These are phyloP conservation scores for Colletotrichum sublineola DNA, from an alignment of 2,329 filamentous ascomycete species.

Conservation along the genomic window DNA sequence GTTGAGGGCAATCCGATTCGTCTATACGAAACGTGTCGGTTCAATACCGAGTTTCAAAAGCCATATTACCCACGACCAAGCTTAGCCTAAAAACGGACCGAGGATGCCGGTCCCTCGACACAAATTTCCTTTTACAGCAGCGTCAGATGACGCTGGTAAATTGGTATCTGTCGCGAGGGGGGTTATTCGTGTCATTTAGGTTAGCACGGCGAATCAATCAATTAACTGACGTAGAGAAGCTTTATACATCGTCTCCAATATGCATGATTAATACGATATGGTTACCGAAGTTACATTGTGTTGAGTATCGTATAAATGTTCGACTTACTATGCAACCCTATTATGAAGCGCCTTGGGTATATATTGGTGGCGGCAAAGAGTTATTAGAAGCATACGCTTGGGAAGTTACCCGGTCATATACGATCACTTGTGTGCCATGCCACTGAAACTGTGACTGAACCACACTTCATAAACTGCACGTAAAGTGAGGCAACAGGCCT, in stretches of 20 bases:
- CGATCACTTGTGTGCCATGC: no score
- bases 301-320: background rate
- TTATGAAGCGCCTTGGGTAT: no score
- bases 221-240: rapidly evolving
- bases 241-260: background rate
- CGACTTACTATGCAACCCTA: no score
- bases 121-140: background rate
- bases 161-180: no score
- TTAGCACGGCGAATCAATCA: background rate
- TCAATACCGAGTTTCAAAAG: constrained; percentile 24
- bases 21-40: constrained; percentile 32
- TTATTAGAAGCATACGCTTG: no score
- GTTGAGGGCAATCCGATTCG: background rate
- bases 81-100: background rate
- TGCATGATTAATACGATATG: background rate
- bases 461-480: background rate
- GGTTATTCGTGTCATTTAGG: background rate
- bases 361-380: no score
- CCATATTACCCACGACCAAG: constrained; percentile 13
- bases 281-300: background rate
- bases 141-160: no score
- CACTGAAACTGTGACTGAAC: background rate
- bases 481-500: background rate
- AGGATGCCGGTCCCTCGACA: background rate
- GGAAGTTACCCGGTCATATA: no score